phyloP scores from a whole-genome alignment of 768 basidiomycete genomes.

The Phanerodontia chrysosporium region DNA sequence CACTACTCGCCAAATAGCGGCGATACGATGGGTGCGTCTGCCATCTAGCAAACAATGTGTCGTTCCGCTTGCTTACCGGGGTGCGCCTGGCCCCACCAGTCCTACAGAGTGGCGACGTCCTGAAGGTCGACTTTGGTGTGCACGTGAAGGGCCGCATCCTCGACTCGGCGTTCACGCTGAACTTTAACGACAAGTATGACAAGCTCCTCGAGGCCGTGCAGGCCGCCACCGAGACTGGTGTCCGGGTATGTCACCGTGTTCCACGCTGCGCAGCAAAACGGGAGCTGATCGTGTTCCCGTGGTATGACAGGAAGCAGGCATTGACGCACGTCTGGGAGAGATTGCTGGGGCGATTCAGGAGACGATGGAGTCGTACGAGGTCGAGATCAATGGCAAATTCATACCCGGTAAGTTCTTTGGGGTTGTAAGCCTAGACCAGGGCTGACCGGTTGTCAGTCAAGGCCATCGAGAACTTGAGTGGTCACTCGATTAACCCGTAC shows the following conservation, averaged over 20 bases:
- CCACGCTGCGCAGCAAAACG: not conserved
- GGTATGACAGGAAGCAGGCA: slow-evolving; percentile 83
- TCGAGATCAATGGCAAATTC: slow-evolving; percentile 82
- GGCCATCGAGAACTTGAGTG: slow-evolving; percentile 89
- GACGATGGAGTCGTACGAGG: slow-evolving; percentile 98
- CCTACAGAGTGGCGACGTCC: slow-evolving; percentile 75
- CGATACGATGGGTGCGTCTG: slow-evolving; percentile 67
- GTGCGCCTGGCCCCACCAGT: slow-evolving; percentile 40
- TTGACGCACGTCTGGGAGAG: slow-evolving; percentile 91
- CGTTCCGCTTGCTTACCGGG: slow-evolving; percentile 1
- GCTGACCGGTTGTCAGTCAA: slow-evolving; percentile 58
- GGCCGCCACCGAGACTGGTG: slow-evolving; percentile 90
- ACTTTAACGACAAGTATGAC: slow-evolving; percentile 86
- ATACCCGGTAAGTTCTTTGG: slow-evolving; percentile 55
- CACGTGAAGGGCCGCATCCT: slow-evolving; percentile 94
- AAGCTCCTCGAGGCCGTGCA: slow-evolving; percentile 86
- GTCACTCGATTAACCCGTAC: slow-evolving; percentile 88
- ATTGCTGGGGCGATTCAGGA: slow-evolving; percentile 92
- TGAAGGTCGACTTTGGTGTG: slow-evolving; percentile 97
- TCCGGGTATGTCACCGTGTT: slow-evolving; percentile 52
- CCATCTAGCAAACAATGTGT: slow-evolving; percentile 12
- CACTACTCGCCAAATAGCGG: slow-evolving; percentile 96
- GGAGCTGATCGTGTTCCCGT: slow-evolving; percentile 2
- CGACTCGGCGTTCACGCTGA: slow-evolving; percentile 95
- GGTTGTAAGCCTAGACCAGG: too few species aligned